phyloP scores from a whole-genome alignment of 495 filamentous ascomycete genomes.

The Aspergillus cristatus region DNA sequence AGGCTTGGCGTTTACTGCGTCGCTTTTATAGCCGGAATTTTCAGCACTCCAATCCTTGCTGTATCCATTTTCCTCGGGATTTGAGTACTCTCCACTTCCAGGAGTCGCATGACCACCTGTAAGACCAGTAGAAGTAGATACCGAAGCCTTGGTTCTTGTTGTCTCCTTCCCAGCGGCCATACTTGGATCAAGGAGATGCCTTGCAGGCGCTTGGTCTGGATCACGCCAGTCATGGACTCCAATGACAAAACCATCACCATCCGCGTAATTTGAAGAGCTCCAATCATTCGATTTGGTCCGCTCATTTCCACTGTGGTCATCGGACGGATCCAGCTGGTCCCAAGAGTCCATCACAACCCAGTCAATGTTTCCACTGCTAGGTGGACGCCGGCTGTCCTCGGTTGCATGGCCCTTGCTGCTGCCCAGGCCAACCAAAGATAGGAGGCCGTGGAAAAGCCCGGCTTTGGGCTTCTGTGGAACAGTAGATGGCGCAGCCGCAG shows the following conservation, averaged over 20 bases:
- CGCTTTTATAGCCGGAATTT: constrained; percentile 3
- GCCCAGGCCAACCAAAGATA: constrained; percentile 46
- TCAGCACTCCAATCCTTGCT: constrained; percentile 11
- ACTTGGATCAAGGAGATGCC: constrained; percentile 20
- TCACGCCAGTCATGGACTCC: constrained; percentile 91
- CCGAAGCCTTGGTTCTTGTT: constrained; percentile 16
- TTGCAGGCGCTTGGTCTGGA: constrained; percentile 56
- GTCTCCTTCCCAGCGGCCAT: constrained; percentile 14
- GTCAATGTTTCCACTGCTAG: constrained; percentile 75
- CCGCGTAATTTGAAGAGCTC: no score
- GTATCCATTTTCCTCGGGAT: constrained; percentile 22
- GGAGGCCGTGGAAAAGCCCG: constrained; percentile 48
- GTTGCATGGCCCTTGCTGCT: constrained; percentile 17
- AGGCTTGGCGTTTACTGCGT: background rate
- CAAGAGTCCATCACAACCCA: constrained; percentile 66
- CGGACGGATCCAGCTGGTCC: constrained; percentile 44
- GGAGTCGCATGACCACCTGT: constrained; percentile 66
- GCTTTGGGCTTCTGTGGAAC: constrained; percentile 16
- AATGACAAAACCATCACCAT: constrained; percentile 73
- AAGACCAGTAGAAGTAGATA: constrained; percentile 31
- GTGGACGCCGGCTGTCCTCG: constrained; percentile 57
- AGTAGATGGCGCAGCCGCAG: constrained; percentile 7
- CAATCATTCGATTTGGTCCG: no score
- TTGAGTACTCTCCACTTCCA: constrained; percentile 65
- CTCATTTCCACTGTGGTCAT: background rate